Conservation (phyloP, 2,329 filamentous ascomycete genomes). For the Aphanocladium album region DNA sequence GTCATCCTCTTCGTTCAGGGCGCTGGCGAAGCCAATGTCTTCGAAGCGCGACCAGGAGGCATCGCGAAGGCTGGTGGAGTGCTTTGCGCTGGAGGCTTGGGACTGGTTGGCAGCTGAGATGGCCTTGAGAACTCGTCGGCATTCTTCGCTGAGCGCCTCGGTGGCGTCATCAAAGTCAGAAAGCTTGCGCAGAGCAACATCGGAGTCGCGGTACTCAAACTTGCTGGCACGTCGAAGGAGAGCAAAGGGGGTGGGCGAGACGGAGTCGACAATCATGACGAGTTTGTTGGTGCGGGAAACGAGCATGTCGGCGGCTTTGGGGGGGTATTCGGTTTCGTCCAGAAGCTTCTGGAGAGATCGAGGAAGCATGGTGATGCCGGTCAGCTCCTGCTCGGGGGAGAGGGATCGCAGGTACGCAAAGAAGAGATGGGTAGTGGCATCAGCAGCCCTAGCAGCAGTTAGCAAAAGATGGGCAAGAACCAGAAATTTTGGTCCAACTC, state of each 20-base stretch:
- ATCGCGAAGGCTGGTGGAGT: slow-evolving; percentile 69
- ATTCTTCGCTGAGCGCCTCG: slow-evolving; percentile 85
- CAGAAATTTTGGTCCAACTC: slow-evolving; percentile 26
- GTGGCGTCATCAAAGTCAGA: slow-evolving; percentile 87
- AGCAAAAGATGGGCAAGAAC: slow-evolving; percentile 12
- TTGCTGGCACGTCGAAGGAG: slow-evolving; percentile 85
- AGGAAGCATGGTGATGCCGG: slow-evolving; percentile 79
- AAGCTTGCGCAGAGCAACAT: slow-evolving; percentile 77
- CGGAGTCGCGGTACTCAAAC: slow-evolving; percentile 90
- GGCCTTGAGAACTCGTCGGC: slow-evolving; percentile 79
- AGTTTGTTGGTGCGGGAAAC: slow-evolving; percentile 81
- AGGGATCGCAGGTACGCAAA: slow-evolving; percentile 93
- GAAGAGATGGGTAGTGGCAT: slow-evolving; percentile 94
- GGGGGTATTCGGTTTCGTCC: slow-evolving; percentile 91
- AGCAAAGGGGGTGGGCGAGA: slow-evolving; percentile 91
- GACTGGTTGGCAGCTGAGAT: slow-evolving; percentile 89
- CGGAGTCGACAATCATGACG: slow-evolving; percentile 92
- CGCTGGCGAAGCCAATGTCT: slow-evolving; percentile 81
- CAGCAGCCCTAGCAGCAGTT: slow-evolving; percentile 64
- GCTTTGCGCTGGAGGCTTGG: slow-evolving; percentile 63
- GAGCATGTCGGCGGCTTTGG: slow-evolving; percentile 69
- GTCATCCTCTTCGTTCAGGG: slow-evolving; percentile 65
- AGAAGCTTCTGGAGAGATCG: slow-evolving; percentile 87
- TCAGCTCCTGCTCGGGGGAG: slow-evolving; percentile 71
- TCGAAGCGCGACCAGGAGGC: slow-evolving; percentile 97